Evolutionary conservation across 805 yeast genomes (phyloP), one percentile per base, ranked within the genome.

Genomic region (Candida broadrunensis): DNA sequence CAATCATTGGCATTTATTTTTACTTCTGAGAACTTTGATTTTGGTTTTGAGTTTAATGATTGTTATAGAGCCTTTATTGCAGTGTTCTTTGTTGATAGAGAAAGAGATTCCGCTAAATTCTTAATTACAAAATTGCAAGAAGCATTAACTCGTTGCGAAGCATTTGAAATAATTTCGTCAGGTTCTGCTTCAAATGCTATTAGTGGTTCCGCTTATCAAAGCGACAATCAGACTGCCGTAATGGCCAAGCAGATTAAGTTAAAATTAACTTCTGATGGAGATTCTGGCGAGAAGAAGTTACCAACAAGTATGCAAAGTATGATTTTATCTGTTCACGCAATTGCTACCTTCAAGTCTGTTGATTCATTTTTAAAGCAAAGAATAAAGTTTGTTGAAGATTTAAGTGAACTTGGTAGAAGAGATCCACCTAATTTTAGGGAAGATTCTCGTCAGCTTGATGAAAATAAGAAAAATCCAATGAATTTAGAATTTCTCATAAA

Each of bases 221-320:
- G 42, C 25, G 61, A 54, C 2, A 51, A 49, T 20, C 76, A 78
- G 20, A 75, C 86, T 2, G 68, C 80, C 0, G 73, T 83, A 0
- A 72, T 89, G 74, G 85, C 89, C 0, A 81, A 78, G 42, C 95
- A 87, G 56, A 63, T 88, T 32, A 80, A 79, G 40, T 46, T 88
- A 13, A 77, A 73, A 45, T 65, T 88, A 25, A 36, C 47, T 3
- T 45, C 56, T 3, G 62, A 54, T 9, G 54, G 43, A 8, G 36
- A 38, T 18, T 27, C 37, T 2, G 44, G 26, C 2, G 48, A 42
- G 5, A 41, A 37, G 14, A 42, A 52, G 8, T 26, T 59, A 4
- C 63, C 69, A 19, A 16, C 56, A 38, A 41, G 47, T 11, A 50
- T 56, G 52, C 55, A 55, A 25, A 58, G 50, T 30, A 41, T 77